A percentile compares a stretch with the other conserved stretches of the same genome.
phyloP scores from a whole-genome alignment of 108 stramenopile species.

The Pseudonitzschia multistriata region DNA sequence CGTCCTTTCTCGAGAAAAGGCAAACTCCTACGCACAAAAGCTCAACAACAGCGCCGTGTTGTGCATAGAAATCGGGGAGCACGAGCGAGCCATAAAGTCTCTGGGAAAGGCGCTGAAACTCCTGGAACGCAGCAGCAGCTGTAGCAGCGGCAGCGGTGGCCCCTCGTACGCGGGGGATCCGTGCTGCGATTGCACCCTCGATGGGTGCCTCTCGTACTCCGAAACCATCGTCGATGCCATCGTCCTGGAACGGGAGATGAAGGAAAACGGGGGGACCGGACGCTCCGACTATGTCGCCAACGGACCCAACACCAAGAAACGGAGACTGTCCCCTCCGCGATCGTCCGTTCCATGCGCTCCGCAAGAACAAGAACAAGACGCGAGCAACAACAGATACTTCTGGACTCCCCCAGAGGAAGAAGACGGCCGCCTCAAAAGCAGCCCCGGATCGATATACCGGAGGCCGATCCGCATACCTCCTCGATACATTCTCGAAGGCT shows the following conservation, averaged over 20 bases:
- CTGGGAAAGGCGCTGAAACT: conserved; percentile 20
- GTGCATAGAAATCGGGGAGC: conserved; percentile 21
- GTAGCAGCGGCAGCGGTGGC: too few species aligned
- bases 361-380: not conserved
- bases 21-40: not conserved
- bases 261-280: not conserved
- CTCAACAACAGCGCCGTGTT: conserved; percentile 23
- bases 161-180: too few species aligned
- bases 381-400: not conserved
- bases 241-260: not conserved
- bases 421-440: not conserved
- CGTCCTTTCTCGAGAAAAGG: not conserved
- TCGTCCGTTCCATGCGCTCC: not conserved
- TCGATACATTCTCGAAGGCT: conserved; percentile 1
- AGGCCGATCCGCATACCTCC: conserved; percentile 24
- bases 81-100: conserved; percentile 15
- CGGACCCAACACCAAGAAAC: not conserved
- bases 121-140: not conserved
- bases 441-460: conserved; percentile 14
- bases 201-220: conserved; percentile 19
- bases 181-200: conserved; percentile 17
- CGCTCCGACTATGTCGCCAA: not conserved
- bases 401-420: not conserved
- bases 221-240: not conserved
- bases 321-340: not conserved